phyloP scores from a whole-genome alignment of 495 filamentous ascomycete genomes.

The Penicillium canescens region DNA sequence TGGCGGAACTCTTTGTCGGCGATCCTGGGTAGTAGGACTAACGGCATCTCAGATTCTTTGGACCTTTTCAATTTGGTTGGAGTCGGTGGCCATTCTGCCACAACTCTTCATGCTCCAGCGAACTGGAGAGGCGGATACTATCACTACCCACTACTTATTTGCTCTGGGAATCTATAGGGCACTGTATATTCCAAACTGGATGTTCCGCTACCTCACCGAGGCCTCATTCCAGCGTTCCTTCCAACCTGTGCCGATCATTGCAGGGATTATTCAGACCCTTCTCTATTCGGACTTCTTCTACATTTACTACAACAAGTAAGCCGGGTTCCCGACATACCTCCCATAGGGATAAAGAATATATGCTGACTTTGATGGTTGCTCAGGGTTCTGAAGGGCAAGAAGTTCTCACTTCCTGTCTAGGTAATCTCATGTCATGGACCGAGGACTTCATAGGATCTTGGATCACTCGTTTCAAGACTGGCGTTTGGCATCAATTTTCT shows the following conservation, averaged over 20 bases:
- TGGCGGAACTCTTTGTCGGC: neutral
- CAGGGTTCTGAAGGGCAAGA: constrained; percentile 81
- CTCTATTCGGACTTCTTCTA: constrained; percentile 99
- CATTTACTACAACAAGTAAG: constrained; percentile 95
- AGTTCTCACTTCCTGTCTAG: constrained; percentile 83
- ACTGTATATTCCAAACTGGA: constrained; percentile 98
- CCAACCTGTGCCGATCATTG: constrained; percentile 80
- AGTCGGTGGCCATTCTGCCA: constrained; percentile 92
- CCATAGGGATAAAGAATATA: neutral
- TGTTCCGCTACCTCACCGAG: constrained; percentile 82
- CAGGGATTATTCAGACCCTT: constrained; percentile 88
- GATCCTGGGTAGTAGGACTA: neutral
- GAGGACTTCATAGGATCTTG: neutral
- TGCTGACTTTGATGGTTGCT: constrained; percentile 1
- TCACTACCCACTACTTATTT: constrained; percentile 97
- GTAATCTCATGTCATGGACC: neutral
- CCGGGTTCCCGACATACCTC: neutral
- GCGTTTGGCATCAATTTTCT: neutral
- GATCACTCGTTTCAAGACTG: neutral
- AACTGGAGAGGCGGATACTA: constrained; percentile 96
- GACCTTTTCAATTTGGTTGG: constrained; percentile 97
- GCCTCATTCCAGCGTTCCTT: constrained; percentile 49
- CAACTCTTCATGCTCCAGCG: constrained; percentile 98
- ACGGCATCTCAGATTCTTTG: constrained; percentile 69
- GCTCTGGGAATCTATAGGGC: constrained; percentile 89